Percentiles rank a stretch among this genome's conserved stretches.
phyloP scores from a whole-genome alignment of 371 early-diverging fungal species.

The Catenaria anguillulae region DNA sequence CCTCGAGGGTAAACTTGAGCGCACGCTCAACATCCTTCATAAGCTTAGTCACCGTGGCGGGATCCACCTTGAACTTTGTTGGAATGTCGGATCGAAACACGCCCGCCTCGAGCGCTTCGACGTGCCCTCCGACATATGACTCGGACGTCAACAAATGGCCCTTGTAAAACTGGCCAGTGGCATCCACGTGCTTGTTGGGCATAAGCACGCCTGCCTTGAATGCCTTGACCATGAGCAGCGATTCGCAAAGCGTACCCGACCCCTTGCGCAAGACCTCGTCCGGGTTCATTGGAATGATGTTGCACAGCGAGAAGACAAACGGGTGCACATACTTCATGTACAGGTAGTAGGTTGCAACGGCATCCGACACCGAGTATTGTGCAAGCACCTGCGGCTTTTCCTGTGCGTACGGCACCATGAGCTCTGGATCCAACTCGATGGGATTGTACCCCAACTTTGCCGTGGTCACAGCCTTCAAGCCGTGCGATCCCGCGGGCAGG shows the following conservation, averaged over 20 bases:
- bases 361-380: conserved; percentile 99
- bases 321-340: conserved; percentile 99
- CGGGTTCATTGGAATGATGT: conserved; percentile 94
- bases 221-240: conserved; percentile 94
- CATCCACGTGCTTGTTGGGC: conserved; percentile 84
- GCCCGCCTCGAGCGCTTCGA: conserved; percentile 97
- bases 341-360: conserved; percentile 97
- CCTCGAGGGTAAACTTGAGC: conserved; percentile 68
- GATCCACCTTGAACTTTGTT: conserved; percentile 67
- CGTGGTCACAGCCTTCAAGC: conserved; percentile 91
- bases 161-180: conserved; percentile 58
- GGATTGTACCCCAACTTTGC: conserved; percentile 98
- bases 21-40: conserved; percentile 85
- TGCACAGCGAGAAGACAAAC: conserved; percentile 98
- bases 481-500: conserved; percentile 95
- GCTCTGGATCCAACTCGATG: conserved; percentile 97
- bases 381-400: conserved; percentile 94
- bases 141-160: conserved; percentile 89
- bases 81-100: conserved; percentile 96
- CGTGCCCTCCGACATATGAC: conserved; percentile 98
- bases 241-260: conserved; percentile 96
- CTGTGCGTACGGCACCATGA: conserved; percentile 81
- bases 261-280: conserved; percentile 96
- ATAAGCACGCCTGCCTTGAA: conserved; percentile 84
- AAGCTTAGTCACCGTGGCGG: conserved; percentile 60